Conservation (phyloP, 345 rosid species). For the Cardamine chenopodiifolia region DNA sequence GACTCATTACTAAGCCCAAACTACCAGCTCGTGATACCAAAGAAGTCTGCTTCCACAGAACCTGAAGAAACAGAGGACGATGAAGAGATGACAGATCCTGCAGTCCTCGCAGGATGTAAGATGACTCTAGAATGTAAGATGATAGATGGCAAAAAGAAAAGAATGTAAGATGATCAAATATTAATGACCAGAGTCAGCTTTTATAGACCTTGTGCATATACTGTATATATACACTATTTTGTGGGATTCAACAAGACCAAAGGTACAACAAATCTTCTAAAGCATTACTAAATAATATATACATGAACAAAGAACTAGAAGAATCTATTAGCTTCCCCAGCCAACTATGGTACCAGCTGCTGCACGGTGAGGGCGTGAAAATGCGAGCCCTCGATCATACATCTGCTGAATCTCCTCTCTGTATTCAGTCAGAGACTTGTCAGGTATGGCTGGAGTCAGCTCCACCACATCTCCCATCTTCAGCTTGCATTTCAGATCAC, state of each 20-base stretch:
- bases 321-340: constrained; percentile 41
- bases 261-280: constrained; percentile 29
- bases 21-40: constrained; percentile 74
- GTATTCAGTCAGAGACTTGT: constrained; percentile 78
- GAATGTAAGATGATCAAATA: background rate
- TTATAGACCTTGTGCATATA: background rate
- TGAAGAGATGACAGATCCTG: constrained; percentile 62
- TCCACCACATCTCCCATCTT: constrained; percentile 97
- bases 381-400: constrained; percentile 64
- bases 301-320: constrained; percentile 1
- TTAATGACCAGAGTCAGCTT: background rate
- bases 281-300: constrained; percentile 30
- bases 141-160: too few species aligned
- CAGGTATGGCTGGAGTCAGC: constrained; percentile 80
- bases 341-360: constrained; percentile 39
- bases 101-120: constrained; percentile 45
- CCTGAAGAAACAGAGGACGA: constrained; percentile 83
- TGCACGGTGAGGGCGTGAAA: constrained; percentile 40
- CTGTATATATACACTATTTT: constrained; percentile 19
- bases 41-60: constrained; percentile 55
- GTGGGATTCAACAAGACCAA: constrained; percentile 13
- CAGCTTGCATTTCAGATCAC: constrained; percentile 69
- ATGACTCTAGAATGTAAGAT: too few species aligned
- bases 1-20: constrained; percentile 80
- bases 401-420: constrained; percentile 93